Base-by-base conservation (phyloP, 2,329 filamentous ascomycete species). In the Emergomyces africanus region DNA sequence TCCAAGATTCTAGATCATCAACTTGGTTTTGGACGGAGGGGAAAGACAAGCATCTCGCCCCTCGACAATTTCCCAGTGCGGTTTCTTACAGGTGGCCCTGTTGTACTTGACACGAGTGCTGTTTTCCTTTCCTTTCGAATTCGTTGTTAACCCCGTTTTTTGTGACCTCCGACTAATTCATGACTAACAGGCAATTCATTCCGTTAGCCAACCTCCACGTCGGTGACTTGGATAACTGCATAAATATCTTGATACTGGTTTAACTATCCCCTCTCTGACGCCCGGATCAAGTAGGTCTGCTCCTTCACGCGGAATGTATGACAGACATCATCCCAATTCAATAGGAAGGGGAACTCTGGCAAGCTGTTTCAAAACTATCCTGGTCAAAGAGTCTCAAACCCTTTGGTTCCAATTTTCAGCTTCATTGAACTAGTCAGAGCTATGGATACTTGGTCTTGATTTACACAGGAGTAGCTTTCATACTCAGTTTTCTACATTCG, bases 31-130 rank as follows among this genome's bases (percentile, higher is more conserved):
- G 48, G 54, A 54, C 30, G 18, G 48, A 48, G 35, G 50, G 12
- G 12, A 44, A 46, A 23, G 39, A 49, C 42, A 53, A 37, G 39
- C 41, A 59, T 55, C 20, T 37, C 23, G 23, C 25, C 20, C 57
- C 23, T 55, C 20, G 18, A n/a, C 12, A 41, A 42, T 20, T 30
- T 3, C 53, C 15, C 9, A n/a, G 3, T 55, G 53, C 53, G 23
- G 53, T 23, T 37, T 57, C 57, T 61, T 56, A 61, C 54, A 60
- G 60, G 60, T 61, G 58, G 60, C 60, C 60, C 23, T 35, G 46
- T 58, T 53, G 35, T 57, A 37, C 37, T n/a, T 54, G 35, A 41
- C 39, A 23, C 25, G 25, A 48, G 23, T 9, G 42, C 23, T n/a
- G 23, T 33, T 53, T 48, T 10, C 39, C n/a, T 33, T 44, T 28